Evolutionary conservation across 2,329 filamentous ascomycete genomes (phyloP), one percentile per base, ranked within the genome.

Genomic region (Nothomitra cinnamomea): DNA sequence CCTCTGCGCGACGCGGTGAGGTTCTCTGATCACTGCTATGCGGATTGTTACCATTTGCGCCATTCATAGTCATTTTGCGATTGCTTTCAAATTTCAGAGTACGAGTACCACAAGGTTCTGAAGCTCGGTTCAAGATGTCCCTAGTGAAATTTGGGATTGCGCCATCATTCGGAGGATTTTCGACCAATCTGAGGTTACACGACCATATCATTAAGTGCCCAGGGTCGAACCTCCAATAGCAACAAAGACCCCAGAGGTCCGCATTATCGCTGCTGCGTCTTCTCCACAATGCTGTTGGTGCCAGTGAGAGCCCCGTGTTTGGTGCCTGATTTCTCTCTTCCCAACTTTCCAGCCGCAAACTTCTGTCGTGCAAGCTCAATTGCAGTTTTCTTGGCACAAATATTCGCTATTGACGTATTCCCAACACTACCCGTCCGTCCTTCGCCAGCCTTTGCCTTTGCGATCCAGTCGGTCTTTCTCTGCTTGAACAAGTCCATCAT

Each of bases 401-500:
- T 32, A 10, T 32, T 10, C 28, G 41, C 13, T 19, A 22, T 2
- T n/a, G 28, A 15, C 12, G 13, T 8, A 2, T 38, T 51, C 21
- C 19, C 25, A 22, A 17, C 35, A 24, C 4, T 22, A 13, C 15
- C 53, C 47, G 49, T 51, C 22, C 57, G 55, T 24, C 54, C 53
- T 50, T 63, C 56, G 54, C 60, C 59, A 52, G 54, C 48, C 49
- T 80, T 80, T 10, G 76, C 76, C 58, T 78, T 73, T 54, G 70
- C 71, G 55, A 80, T 71, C 83, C 83, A 87, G 54, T 84, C 80
- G 4, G 69, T 70, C 41, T 78, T 69, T 52, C 74, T 69, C 25
- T 80, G 70, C 62, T 80, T 82, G 65, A 82, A 86, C 4, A 83
- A 66, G 65, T 87, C 83, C 76, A 86, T 82, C 36, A 72, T 75